Evolutionary conservation across 306 rosid species (phyloP).

Genomic region (Cicer yamashitae): DNA sequence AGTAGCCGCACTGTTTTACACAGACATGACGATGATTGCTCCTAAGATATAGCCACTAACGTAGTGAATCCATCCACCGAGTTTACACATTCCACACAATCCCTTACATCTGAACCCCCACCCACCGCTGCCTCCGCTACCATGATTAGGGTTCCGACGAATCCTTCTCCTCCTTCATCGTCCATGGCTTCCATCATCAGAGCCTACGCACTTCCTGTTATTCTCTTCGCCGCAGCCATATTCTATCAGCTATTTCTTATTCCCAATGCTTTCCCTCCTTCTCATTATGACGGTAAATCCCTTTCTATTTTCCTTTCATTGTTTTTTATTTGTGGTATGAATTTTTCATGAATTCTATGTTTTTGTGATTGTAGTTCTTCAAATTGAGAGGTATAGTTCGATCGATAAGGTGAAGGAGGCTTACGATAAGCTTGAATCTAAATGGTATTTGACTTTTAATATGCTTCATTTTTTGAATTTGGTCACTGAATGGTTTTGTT

Average conservation of each 20-base stretch:
- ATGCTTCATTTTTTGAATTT: neutral
- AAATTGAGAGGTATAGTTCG: conserved; percentile 57
- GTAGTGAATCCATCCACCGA: neutral
- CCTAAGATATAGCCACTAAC: neutral
- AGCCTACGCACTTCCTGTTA: conserved; percentile 72
- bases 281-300: conserved; percentile 76
- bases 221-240: conserved; percentile 71
- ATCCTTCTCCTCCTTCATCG: neutral
- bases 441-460: conserved; percentile 56
- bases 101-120: neutral
- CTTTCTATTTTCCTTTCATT: neutral
- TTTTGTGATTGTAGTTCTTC: conserved; percentile 58
- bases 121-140: neutral
- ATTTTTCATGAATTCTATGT: neutral
- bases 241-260: conserved; percentile 77
- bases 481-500: neutral
- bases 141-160: conserved; percentile 57
- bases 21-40: neutral
- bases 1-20: no score
- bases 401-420: conserved; percentile 71
- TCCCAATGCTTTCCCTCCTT: conserved; percentile 82
- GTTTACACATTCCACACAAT: neutral
- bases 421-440: conserved; percentile 57
- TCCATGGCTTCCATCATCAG: conserved; percentile 61
- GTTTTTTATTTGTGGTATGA: neutral